Percentiles rank a stretch among this genome's conserved stretches.
These are phyloP conservation scores for Cylindrotheca fusiformis DNA, from an alignment of 108 stramenopile species.

Conservation along the genomic window DNA sequence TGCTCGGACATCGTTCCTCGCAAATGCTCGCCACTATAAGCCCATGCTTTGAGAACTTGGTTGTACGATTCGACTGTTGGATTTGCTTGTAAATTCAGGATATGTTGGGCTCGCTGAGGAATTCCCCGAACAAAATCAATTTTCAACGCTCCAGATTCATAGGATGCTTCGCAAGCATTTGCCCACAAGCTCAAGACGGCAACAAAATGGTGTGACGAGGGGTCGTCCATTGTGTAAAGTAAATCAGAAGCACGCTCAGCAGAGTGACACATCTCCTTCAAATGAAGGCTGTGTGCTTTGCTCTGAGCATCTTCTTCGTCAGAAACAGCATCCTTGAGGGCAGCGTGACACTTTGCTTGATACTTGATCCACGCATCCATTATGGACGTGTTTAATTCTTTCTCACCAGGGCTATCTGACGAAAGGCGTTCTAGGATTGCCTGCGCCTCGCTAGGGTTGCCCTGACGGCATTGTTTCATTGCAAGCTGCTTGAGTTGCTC, in stretches of 20 bases:
- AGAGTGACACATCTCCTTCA: slow-evolving; percentile 18
- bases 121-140: slow-evolving; percentile 23
- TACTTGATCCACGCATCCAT: slow-evolving; percentile 33
- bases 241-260: slow-evolving; percentile 18
- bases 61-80: slow-evolving; percentile 22
- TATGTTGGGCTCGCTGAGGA: slow-evolving; percentile 50
- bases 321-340: not conserved
- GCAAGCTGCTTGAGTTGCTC: slow-evolving; percentile 11
- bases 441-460: slow-evolving; percentile 11
- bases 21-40: slow-evolving; percentile 50
- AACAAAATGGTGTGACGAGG: slow-evolving; percentile 13
- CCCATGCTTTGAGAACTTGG: slow-evolving; percentile 46
- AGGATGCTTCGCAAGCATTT: slow-evolving; percentile 22
- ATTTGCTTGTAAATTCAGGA: slow-evolving; percentile 21
- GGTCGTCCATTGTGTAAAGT: slow-evolving; percentile 15
- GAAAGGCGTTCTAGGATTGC: not conserved
- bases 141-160: not conserved
- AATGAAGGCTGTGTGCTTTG: not conserved
- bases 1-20: slow-evolving; percentile 42
- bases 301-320: not conserved
- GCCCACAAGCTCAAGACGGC: slow-evolving; percentile 26
- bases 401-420: not conserved
- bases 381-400: slow-evolving; percentile 12
- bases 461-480: slow-evolving; percentile 8
- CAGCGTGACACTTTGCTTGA: slow-evolving; percentile 6